phyloP scores from a whole-genome alignment of 768 basidiomycete genomes.

The Filobasidium floriforme region DNA sequence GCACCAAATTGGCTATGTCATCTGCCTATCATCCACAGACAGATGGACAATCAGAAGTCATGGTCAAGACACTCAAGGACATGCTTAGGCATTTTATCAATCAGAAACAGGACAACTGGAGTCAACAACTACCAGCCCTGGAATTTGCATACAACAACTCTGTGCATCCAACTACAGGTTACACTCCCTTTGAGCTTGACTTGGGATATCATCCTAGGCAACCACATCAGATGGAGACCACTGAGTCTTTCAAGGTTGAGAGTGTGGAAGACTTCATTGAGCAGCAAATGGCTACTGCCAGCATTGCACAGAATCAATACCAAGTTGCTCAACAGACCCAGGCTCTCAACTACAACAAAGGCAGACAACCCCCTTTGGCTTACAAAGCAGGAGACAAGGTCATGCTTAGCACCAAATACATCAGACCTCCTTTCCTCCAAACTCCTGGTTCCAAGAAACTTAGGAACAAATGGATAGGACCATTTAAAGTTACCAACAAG shows the following conservation, averaged over 20 bases:
- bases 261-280: conserved; percentile 9
- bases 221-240: neutral
- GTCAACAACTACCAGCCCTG: neutral
- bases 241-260: neutral
- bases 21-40: conserved; percentile 50
- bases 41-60: too few species aligned
- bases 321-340: neutral
- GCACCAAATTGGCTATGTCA: conserved; percentile 44
- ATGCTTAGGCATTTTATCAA: conserved; percentile 19
- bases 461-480: conserved; percentile 8
- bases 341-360: neutral
- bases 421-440: conserved; percentile 5
- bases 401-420: conserved; percentile 14
- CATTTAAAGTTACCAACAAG: neutral
- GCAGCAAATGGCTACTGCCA: neutral
- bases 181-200: conserved; percentile 7
- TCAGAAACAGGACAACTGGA: conserved; percentile 34
- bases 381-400: conserved; percentile 8
- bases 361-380: neutral
- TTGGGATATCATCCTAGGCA: conserved; percentile 6
- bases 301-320: neutral
- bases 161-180: neutral
- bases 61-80: conserved; percentile 26
- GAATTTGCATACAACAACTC: conserved; percentile 13
- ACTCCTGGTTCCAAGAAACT: neutral